A percentile compares a stretch with the other conserved stretches of the same genome.
phyloP scores from a whole-genome alignment of 1,139 yeast species.

The Yamadazyma epiphylla region DNA sequence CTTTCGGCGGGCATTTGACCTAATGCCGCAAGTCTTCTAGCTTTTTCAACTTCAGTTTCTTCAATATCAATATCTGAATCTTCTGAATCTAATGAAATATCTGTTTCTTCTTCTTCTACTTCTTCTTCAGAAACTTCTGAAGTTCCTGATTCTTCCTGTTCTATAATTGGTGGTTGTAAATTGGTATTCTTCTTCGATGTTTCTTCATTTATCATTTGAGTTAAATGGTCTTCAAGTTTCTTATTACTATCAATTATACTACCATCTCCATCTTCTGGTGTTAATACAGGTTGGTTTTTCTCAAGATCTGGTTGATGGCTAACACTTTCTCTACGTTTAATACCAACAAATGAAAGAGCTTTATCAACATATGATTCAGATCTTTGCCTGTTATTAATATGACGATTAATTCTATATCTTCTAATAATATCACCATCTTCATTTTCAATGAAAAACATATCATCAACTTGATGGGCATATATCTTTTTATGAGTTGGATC shows the following conservation, averaged over 20 bases:
- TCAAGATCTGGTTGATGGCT: conserved; percentile 8
- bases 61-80: conserved; percentile 23
- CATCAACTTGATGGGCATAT: conserved; percentile 52
- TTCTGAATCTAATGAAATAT: conserved; percentile 3
- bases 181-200: conserved; percentile 8
- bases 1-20: conserved; percentile 48
- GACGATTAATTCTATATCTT: conserved; percentile 70
- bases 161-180: conserved; percentile 1
- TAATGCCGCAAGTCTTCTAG: conserved; percentile 78
- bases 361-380: conserved; percentile 34
- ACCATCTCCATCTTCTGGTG: conserved; percentile 8
- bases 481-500: conserved; percentile 34
- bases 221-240: neutral
- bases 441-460: conserved; percentile 78
- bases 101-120: conserved; percentile 2
- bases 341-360: conserved; percentile 52
- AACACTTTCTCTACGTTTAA: conserved; percentile 24
- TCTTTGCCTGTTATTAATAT: conserved; percentile 20
- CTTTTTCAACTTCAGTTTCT: conserved; percentile 70
- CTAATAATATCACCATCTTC: conserved; percentile 89
- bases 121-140: conserved; percentile 14
- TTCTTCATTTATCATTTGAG: conserved; percentile 9
- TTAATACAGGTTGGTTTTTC: conserved; percentile 7
- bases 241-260: neutral
- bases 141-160: conserved; percentile 3